These are phyloP conservation scores for Pistacia atlantica DNA, from an alignment of 345 rosid genomes.

Conservation along the genomic window DNA sequence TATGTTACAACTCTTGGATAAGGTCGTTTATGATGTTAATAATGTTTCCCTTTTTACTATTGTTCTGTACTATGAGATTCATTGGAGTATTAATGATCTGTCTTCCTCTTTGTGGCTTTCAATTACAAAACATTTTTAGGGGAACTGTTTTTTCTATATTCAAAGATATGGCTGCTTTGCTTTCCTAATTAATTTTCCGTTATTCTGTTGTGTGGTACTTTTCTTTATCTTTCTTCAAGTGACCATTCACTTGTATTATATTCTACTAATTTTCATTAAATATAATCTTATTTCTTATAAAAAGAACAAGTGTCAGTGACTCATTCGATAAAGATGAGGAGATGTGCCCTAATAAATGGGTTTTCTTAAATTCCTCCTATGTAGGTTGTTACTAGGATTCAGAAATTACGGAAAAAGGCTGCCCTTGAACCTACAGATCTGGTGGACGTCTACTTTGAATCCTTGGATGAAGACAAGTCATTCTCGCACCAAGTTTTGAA, in stretches of 20 bases:
- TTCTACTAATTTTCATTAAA: no score
- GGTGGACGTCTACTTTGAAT: slow-evolving; percentile 89
- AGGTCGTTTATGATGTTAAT: not conserved
- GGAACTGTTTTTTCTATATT: no score
- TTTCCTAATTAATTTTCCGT: no score
- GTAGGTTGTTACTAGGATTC: slow-evolving; percentile 90
- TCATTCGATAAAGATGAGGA: slow-evolving; percentile 3
- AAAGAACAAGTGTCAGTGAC: not conserved
- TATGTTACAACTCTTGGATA: not conserved
- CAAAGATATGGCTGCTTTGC: not conserved
- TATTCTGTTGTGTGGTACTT: no score
- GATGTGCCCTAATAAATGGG: slow-evolving; percentile 19
- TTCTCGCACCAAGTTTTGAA: slow-evolving; percentile 52
- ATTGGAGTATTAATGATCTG: not conserved
- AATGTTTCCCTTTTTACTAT: not conserved
- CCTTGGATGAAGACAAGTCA: slow-evolving; percentile 66
- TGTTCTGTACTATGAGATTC: not conserved
- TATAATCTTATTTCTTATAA: no score
- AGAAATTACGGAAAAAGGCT: slow-evolving; percentile 81
- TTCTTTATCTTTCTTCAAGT: no score
- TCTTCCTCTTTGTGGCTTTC: not conserved
- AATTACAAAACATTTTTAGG: not conserved
- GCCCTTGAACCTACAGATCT: slow-evolving; percentile 86
- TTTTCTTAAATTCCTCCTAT: slow-evolving; percentile 26
- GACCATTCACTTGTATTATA: no score